phyloP scores from a whole-genome alignment of 2,329 filamentous ascomycete species.

The Penicillium freii region DNA sequence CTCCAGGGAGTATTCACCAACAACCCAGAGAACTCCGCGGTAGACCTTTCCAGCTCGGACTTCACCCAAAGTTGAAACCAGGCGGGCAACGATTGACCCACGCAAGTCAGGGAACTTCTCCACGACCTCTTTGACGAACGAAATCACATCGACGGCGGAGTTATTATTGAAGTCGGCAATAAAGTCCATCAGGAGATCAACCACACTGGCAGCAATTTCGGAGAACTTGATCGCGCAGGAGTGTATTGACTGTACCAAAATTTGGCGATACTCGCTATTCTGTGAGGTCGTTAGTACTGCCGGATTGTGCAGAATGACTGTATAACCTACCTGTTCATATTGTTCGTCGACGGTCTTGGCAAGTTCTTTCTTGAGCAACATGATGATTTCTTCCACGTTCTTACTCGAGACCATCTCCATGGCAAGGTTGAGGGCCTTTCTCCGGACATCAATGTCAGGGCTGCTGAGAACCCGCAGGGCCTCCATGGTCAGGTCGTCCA shows the following conservation, averaged over 20 bases:
- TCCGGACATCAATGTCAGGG: conserved; percentile 91
- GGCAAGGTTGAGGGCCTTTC: conserved; percentile 84
- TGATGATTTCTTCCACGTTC: conserved; percentile 95
- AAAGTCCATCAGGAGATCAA: conserved; percentile 97
- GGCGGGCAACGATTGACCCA: conserved; percentile 78
- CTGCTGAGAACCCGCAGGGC: conserved; percentile 91
- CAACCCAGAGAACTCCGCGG: conserved; percentile 92
- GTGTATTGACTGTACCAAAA: conserved; percentile 95
- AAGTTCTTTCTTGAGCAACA: conserved; percentile 95
- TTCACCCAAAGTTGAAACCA: conserved; percentile 87
- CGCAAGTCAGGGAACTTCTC: conserved; percentile 94
- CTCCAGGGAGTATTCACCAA: conserved; percentile 94
- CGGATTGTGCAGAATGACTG: neutral
- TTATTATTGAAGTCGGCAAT: conserved; percentile 98
- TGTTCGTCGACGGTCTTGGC: conserved; percentile 97
- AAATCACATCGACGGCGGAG: conserved; percentile 95
- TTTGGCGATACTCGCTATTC: conserved; percentile 89
- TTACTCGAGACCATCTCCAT: conserved; percentile 98
- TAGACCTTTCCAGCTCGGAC: conserved; percentile 97
- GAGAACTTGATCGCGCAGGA: conserved; percentile 99
- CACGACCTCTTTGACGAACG: conserved; percentile 97
- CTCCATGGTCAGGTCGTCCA: conserved; percentile 96
- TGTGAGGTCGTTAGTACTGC: conserved; percentile 30
- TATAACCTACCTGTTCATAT: conserved; percentile 72
- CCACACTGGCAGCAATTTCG: conserved; percentile 93